Evolutionary conservation across 73 alveolate species (phyloP).

Genomic region (Paramecium octaurelia): DNA sequence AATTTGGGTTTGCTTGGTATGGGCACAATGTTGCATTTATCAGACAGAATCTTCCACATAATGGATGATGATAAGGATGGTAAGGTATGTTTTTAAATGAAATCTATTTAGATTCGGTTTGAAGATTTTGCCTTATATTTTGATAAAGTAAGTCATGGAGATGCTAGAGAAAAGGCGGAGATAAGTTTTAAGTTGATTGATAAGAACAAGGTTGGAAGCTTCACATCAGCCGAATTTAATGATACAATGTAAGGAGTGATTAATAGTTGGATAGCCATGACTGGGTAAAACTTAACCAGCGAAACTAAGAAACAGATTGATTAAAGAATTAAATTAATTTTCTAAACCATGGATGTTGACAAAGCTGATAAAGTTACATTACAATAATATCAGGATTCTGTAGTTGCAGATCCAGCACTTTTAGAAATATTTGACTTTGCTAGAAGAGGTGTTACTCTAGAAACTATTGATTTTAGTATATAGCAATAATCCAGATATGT

Average conservation of each 20-base stretch:
- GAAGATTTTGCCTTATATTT: slow-evolving; percentile 29
- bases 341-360: slow-evolving; percentile 16
- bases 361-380: slow-evolving; percentile 48
- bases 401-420: slow-evolving; percentile 1
- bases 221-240: neutral
- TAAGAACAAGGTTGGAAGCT: neutral
- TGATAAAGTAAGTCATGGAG: slow-evolving; percentile 29
- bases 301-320: neutral
- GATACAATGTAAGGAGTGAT: slow-evolving; percentile 42
- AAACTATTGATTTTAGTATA: neutral
- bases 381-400: slow-evolving; percentile 10
- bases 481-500: neutral
- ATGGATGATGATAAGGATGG: slow-evolving; percentile 63
- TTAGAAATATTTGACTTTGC: slow-evolving; percentile 38
- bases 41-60: slow-evolving; percentile 55
- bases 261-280: slow-evolving; percentile 38
- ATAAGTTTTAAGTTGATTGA: slow-evolving; percentile 40
- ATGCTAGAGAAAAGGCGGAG: slow-evolving; percentile 40
- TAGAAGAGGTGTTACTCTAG: slow-evolving; percentile 22
- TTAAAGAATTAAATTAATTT: slow-evolving; percentile 5
- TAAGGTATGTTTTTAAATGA: slow-evolving; percentile 5
- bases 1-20: slow-evolving; percentile 59
- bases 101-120: neutral
- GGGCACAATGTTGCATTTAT: slow-evolving; percentile 53
- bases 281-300: slow-evolving; percentile 22